Base-by-base conservation (phyloP, 805 yeast species). In the Zygosaccharomyces kombuchaensis region DNA sequence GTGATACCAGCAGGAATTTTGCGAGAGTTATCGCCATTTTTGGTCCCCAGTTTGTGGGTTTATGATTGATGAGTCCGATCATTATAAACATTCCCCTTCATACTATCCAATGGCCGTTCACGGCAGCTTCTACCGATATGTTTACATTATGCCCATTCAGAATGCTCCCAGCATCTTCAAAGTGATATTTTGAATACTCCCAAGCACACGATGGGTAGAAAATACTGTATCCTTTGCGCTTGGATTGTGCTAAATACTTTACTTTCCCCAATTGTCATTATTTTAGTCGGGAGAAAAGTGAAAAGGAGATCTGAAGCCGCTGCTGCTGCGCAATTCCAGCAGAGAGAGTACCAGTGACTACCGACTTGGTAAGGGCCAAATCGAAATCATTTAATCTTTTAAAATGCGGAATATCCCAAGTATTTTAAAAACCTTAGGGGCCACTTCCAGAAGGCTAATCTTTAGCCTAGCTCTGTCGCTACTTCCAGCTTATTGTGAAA, bases 51-150 rank as follows among this genome's bases (percentile, higher is more conserved):
- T 54, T 74, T 43, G 52, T 82, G 40, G 89, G 90, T 0, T 77
- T 83, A 56, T 84, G 90, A 88, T 59, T 86, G 56, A 68, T 84
- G 51, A 71, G 76, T 47, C 84, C 86, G 77, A 89, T 84, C 48
- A 74, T 86, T 47, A 37, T 73, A 25, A 86, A 86, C 59, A 79
- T 84, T 42, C 89, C 1, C 81, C 89, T 19, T 77, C 88, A 0
- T 84, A 84, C 57, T 65, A 80, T 9, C 83, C 90, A 7, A 61
- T 84, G 56, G 85, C 76, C 2, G 65, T 83, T 44, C 70, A 75
- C 25, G 78, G 82, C 4, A 51, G 62, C n/a, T 72, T 85, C 51
- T 84, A 69, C 66, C 66, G 82, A 45, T 81, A 74, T 60, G 86
- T 88, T 14, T 81, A 81, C 56, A 83, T 77, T 13, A 68, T 80